Percentiles rank a stretch among this genome's conserved stretches.
Conservation (phyloP, 352 stramenopile genomes). For the Paralagenidium karlingii region DNA sequence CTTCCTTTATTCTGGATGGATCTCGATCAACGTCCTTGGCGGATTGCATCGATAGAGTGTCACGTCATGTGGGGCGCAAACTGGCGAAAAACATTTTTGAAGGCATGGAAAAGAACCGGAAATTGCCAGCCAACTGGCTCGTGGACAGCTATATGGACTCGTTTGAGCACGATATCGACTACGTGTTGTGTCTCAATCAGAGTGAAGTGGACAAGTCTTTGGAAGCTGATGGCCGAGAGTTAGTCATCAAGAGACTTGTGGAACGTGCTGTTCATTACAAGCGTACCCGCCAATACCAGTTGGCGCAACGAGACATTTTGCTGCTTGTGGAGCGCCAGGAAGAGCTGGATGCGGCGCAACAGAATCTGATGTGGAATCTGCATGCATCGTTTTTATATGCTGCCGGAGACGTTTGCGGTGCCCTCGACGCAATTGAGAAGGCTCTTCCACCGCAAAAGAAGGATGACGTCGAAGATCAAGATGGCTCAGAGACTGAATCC, state of each 20-base stretch:
- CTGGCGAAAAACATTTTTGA: constrained; percentile 58
- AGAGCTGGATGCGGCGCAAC: constrained; percentile 13
- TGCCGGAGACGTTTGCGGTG: constrained; percentile 55
- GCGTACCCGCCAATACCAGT: constrained; percentile 32
- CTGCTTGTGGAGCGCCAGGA: constrained; percentile 21
- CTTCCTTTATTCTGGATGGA: constrained; percentile 68
- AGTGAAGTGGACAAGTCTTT: constrained; percentile 56
- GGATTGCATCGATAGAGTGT: constrained; percentile 59
- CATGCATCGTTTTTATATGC: constrained; percentile 77
- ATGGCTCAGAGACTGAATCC: no score
- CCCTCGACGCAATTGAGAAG: constrained; percentile 45
- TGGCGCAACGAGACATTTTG: constrained; percentile 32
- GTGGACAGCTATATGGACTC: constrained; percentile 79
- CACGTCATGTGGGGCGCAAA: constrained; percentile 41
- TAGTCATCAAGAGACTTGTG: constrained; percentile 40
- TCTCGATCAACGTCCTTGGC: constrained; percentile 56
- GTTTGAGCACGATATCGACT: constrained; percentile 69
- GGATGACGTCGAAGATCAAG: constrained; percentile 6
- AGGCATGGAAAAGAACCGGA: constrained; percentile 53
- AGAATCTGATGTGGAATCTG: constrained; percentile 42
- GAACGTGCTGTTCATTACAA: constrained; percentile 58
- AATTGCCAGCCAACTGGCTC: constrained; percentile 65
- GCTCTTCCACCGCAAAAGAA: constrained; percentile 30
- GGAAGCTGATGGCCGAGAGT: constrained; percentile 12
- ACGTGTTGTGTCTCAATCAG: constrained; percentile 32